Conservation (phyloP, 306 rosid genomes). For the Inga oerstediana region DNA sequence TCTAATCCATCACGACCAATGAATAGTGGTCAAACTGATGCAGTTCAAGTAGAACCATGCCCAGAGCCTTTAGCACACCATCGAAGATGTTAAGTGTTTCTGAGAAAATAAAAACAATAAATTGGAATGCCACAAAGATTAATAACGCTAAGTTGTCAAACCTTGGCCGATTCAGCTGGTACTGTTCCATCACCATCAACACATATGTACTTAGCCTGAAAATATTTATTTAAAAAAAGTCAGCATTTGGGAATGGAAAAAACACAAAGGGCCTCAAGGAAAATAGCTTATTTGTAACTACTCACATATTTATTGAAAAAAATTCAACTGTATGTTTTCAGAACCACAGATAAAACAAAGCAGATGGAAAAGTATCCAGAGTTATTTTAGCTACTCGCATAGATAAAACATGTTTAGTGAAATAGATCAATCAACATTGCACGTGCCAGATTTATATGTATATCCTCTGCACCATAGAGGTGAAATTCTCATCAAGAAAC, state of each 20-base stretch:
- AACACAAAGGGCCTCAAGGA: not conserved
- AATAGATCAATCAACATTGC: constrained; percentile 9
- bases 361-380: constrained; percentile 4
- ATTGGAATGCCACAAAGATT: constrained; percentile 22
- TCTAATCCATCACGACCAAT: not conserved
- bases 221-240: constrained; percentile 22
- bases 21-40: not conserved
- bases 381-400: constrained; percentile 13
- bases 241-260: constrained; percentile 2
- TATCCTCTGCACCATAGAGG: not conserved
- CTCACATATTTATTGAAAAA: not conserved
- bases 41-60: not conserved
- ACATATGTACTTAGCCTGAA: constrained; percentile 69
- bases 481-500: constrained; percentile 12
- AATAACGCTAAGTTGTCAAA: constrained; percentile 35
- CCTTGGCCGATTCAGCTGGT: constrained; percentile 92
- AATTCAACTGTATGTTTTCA: constrained; percentile 11
- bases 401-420: not conserved
- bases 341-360: not conserved
- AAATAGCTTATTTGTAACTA: not conserved
- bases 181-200: constrained; percentile 98
- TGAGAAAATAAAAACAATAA: constrained; percentile 13
- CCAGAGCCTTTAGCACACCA: not conserved
- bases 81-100: not conserved
- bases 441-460: constrained; percentile 23